Conservation (phyloP, 2,329 filamentous ascomycete genomes). For the Laburnicola sp. region DNA sequence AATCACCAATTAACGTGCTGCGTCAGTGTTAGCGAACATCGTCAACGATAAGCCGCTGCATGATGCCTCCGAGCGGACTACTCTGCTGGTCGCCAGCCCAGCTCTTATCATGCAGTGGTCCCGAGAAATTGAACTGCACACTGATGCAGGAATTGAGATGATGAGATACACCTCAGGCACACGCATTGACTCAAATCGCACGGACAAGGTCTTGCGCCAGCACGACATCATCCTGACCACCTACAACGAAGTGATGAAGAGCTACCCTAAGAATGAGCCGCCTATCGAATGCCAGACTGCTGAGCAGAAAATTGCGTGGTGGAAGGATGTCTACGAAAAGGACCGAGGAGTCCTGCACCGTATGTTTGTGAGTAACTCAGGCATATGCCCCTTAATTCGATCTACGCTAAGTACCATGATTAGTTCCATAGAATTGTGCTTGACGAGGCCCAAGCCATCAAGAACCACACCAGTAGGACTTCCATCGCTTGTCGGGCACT, state of each 20-base stretch:
- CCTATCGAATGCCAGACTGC: conserved; percentile 45
- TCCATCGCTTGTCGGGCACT: conserved; percentile 52
- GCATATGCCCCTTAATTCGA: neutral
- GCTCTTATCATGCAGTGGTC: conserved; percentile 49
- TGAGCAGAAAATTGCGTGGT: conserved; percentile 47
- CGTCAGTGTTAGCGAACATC: conserved; percentile 46
- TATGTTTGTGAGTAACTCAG: conserved; percentile 25
- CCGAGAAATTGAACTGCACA: conserved; percentile 38
- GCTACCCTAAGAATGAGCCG: conserved; percentile 48
- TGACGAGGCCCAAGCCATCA: conserved; percentile 62
- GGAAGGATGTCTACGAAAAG: conserved; percentile 32
- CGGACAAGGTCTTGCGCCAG: conserved; percentile 13
- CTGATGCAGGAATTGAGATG: conserved; percentile 19
- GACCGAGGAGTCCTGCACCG: conserved; percentile 40
- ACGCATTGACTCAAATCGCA: conserved; percentile 27
- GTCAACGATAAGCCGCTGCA: too few relatives aligned
- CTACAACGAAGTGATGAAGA: conserved; percentile 47
- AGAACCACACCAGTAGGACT: conserved; percentile 51
- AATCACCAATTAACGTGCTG: conserved; percentile 15
- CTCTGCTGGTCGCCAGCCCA: conserved; percentile 49
- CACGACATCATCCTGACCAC: conserved; percentile 49
- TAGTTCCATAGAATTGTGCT: conserved; percentile 55
- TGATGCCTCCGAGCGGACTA: too few relatives aligned
- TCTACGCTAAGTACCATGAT: neutral
- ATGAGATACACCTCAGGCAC: conserved; percentile 33